Evolutionary conservation across 345 rosid genomes (phyloP).

Genomic region (Hibiscus tridactylites): DNA sequence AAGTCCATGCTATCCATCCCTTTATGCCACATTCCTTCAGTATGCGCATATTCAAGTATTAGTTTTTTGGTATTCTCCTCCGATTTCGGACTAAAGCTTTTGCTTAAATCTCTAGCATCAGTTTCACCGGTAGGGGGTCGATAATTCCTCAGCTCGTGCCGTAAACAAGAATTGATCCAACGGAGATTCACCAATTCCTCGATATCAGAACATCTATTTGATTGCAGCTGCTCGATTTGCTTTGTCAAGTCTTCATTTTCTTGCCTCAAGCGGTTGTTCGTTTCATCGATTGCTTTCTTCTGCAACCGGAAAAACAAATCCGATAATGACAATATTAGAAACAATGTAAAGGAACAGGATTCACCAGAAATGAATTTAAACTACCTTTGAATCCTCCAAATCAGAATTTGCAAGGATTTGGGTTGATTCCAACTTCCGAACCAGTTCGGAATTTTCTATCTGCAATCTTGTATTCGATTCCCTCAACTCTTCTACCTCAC

Average conservation of each 20-base stretch:
- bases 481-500: slow-evolving; percentile 57
- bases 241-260: slow-evolving; percentile 52
- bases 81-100: slow-evolving; percentile 61
- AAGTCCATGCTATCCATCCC: slow-evolving; percentile 22
- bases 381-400: slow-evolving; percentile 61
- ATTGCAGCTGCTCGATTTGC: slow-evolving; percentile 60
- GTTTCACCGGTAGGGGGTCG: slow-evolving; percentile 56
- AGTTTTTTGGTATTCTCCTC: slow-evolving; percentile 75
- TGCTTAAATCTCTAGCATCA: slow-evolving; percentile 78
- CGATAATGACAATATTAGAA: neutral
- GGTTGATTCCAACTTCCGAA: slow-evolving; percentile 48
- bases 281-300: slow-evolving; percentile 47
- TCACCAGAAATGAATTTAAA: neutral
- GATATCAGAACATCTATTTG: slow-evolving; percentile 54
- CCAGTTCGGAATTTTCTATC: slow-evolving; percentile 52
- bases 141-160: slow-evolving; percentile 74
- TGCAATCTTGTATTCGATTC: slow-evolving; percentile 46
- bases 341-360: neutral
- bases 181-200: slow-evolving; percentile 81
- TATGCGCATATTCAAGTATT: slow-evolving; percentile 65
- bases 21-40: slow-evolving; percentile 39
- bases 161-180: slow-evolving; percentile 90
- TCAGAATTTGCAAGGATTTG: slow-evolving; percentile 50
- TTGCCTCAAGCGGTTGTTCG: slow-evolving; percentile 28
- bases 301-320: slow-evolving; percentile 19